phyloP scores from a whole-genome alignment of 2,329 filamentous ascomycete species.

The Teratosphaeria zuluensis region DNA sequence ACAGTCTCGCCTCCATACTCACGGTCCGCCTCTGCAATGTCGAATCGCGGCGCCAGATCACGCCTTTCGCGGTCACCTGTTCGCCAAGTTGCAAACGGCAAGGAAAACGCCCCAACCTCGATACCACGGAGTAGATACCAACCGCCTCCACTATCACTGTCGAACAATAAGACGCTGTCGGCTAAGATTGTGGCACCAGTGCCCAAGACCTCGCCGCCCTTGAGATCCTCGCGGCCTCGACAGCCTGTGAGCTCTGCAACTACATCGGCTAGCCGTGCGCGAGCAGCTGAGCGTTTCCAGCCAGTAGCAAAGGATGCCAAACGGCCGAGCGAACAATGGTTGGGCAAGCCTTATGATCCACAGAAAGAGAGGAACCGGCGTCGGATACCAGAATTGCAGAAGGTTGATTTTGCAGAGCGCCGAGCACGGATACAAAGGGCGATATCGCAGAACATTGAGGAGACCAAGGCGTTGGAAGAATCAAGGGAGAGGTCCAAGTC shows the following conservation, averaged over 20 bases:
- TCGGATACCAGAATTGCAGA: constrained; percentile 53
- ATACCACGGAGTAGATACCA: constrained; percentile 25
- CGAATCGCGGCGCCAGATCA: constrained; percentile 14
- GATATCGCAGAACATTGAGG: constrained; percentile 73
- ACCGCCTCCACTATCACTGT: constrained; percentile 19
- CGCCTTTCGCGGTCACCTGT: constrained; percentile 22
- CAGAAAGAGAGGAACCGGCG: constrained; percentile 37
- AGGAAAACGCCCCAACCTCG: constrained; percentile 19
- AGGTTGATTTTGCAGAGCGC: constrained; percentile 76
- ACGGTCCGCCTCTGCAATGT: constrained; percentile 19
- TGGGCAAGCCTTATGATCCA: constrained; percentile 75
- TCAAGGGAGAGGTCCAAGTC: background rate
- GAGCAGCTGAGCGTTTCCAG: constrained; percentile 48
- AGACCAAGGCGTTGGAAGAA: constrained; percentile 32
- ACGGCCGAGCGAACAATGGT: constrained; percentile 42
- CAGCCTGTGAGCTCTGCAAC: constrained; percentile 67
- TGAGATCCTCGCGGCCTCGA: constrained; percentile 73
- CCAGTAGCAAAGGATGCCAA: constrained; percentile 26
- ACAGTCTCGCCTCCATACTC: constrained; percentile 16
- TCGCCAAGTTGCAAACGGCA: constrained; percentile 11
- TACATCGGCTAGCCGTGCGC: constrained; percentile 60
- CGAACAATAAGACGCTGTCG: constrained; percentile 39
- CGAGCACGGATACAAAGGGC: constrained; percentile 75
- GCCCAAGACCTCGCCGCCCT: constrained; percentile 64
- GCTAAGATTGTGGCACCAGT: constrained; percentile 63